Conservation (phyloP, 352 stramenopile species). For the Globisporangium lucens region DNA sequence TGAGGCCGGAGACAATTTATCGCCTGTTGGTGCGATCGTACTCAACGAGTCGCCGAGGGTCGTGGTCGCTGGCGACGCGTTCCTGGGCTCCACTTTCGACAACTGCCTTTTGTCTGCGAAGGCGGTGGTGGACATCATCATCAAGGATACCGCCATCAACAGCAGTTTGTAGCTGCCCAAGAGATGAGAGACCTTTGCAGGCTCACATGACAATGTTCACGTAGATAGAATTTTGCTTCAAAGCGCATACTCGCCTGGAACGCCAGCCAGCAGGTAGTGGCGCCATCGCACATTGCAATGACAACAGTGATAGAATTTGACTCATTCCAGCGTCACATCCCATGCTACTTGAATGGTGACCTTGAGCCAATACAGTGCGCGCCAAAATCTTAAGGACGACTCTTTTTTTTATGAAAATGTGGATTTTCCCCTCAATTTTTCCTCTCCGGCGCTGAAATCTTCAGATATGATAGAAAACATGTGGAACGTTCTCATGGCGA, state of each 20-base stretch:
- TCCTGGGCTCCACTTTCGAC: slow-evolving; percentile 69
- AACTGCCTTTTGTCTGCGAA: slow-evolving; percentile 69
- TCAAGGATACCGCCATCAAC: slow-evolving; percentile 9
- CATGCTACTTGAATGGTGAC: neutral
- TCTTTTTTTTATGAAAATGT: no score
- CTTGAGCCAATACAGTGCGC: no score
- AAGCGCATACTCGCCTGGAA: neutral
- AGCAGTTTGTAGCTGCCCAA: slow-evolving; percentile 33
- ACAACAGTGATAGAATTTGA: neutral
- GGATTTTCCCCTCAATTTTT: no score
- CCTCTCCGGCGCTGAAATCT: no score
- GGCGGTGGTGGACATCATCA: slow-evolving; percentile 27
- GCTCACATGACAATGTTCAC: neutral
- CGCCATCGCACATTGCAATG: neutral
- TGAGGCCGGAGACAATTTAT: slow-evolving; percentile 16
- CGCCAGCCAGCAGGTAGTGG: no score
- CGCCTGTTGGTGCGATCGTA: slow-evolving; percentile 24
- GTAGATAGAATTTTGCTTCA: neutral
- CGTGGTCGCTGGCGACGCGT: slow-evolving; percentile 60
- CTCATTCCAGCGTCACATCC: neutral
- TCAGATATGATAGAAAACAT: no score
- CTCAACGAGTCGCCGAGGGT: slow-evolving; percentile 53
- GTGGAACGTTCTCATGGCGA: no score
- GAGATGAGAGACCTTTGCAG: neutral
- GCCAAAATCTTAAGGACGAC: no score